Evolutionary conservation across 495 filamentous ascomycete species (phyloP).

Genomic region (Lepraria neglecta): DNA sequence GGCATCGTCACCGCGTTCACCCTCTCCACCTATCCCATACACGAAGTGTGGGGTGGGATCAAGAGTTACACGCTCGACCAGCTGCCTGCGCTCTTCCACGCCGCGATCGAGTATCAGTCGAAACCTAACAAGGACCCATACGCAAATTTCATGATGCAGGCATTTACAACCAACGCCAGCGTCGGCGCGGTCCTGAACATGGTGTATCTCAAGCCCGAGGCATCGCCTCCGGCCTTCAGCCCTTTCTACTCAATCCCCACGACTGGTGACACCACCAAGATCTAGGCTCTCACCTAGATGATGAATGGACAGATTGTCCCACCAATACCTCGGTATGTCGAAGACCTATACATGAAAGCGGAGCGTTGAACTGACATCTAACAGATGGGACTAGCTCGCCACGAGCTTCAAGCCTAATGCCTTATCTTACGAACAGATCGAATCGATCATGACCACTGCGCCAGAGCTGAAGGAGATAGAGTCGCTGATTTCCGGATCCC

Average conservation of each 20-base stretch:
- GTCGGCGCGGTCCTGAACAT: conserved; percentile 33
- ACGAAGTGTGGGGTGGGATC: conserved; percentile 43
- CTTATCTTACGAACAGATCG: conserved; percentile 14
- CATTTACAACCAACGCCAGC: conserved; percentile 34
- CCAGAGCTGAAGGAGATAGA: conserved; percentile 22
- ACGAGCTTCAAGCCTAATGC: conserved; percentile 18
- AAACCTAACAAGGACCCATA: conserved; percentile 37
- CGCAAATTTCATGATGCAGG: conserved; percentile 42
- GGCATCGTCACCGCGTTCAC: conserved; percentile 44
- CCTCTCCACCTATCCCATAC: conserved; percentile 43
- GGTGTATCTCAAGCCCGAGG: conserved; percentile 37
- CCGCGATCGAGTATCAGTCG: conserved; percentile 35
- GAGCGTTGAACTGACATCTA: neutral
- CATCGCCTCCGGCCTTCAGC: conserved; percentile 39
- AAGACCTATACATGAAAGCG: neutral
- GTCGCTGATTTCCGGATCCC: neutral
- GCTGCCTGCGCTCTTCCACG: conserved; percentile 28
- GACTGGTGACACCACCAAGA: conserved; percentile 32
- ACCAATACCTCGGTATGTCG: conserved; percentile 10
- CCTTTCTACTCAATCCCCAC: conserved; percentile 38
- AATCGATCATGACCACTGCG: conserved; percentile 42
- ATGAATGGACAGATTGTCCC: conserved; percentile 35
- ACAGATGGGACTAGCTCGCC: conserved; percentile 19
- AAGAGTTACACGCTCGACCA: conserved; percentile 33
- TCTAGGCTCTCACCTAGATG: conserved; percentile 41